Evolutionary conservation across 129 eudicot genomes (phyloP).

Genomic region (Deinandra increscens): DNA sequence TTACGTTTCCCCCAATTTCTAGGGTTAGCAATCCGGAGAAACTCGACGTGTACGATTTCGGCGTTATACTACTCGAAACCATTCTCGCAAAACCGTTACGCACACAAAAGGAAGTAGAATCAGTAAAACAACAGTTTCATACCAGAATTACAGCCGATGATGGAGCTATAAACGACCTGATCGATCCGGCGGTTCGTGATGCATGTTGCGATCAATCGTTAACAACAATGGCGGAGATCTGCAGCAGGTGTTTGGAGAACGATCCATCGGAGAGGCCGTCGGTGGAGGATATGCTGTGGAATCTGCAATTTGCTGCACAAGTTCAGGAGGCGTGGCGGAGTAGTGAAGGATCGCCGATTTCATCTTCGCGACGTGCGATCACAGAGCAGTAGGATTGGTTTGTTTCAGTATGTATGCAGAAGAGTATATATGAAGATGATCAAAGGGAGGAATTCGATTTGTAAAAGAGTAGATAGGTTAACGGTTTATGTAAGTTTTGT

Average conservation of each 20-base stretch:
- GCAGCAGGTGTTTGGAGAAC: conserved; percentile 56
- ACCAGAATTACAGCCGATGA: conserved; percentile 49
- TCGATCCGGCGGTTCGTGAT: conserved; percentile 49
- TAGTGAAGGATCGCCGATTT: conserved; percentile 65
- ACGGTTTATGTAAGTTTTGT: too few relatives aligned
- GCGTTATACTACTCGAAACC: conserved; percentile 72
- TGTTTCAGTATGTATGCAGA: too few relatives aligned
- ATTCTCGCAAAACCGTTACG: conserved; percentile 55
- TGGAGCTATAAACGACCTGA: conserved; percentile 46
- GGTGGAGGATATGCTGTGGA: conserved; percentile 89
- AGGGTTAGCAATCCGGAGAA: conserved; percentile 60
- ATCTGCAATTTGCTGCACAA: conserved; percentile 89
- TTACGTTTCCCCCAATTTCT: background rate
- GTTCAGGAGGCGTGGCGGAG: conserved; percentile 71
- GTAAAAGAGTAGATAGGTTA: conserved; percentile 33
- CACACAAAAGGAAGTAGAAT: conserved; percentile 45
- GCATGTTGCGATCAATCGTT: conserved; percentile 61
- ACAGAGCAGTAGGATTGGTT: conserved; percentile 23
- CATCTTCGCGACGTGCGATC: conserved; percentile 38
- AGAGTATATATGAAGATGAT: conserved; percentile 5
- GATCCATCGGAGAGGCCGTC: conserved; percentile 77
- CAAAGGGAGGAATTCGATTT: background rate
- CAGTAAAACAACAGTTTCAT: conserved; percentile 55
- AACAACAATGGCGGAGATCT: conserved; percentile 63
- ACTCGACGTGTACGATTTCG: conserved; percentile 64